Percentiles rank a stretch among this genome's conserved stretches.
Evolutionary conservation across 208 protist genomes (phyloP).

Genomic region (Blechomonas ayalai): DNA sequence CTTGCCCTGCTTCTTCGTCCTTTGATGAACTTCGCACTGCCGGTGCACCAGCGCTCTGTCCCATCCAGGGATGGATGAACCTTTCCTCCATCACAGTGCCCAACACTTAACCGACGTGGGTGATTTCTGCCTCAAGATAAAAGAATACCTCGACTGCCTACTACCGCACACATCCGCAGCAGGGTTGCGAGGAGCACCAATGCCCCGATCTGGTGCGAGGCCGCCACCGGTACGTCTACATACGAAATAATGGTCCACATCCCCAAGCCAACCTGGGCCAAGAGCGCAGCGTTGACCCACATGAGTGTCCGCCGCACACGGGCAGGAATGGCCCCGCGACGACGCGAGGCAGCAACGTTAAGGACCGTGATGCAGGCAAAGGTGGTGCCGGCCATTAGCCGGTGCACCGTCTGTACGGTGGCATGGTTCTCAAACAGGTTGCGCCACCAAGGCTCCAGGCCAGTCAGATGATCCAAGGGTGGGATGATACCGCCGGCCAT

Average conservation of each 20-base stretch:
- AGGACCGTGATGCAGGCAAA: constrained; percentile 36
- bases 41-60: no score
- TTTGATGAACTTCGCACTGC: no score
- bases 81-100: no score
- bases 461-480: constrained; percentile 55
- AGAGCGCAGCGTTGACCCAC: constrained; percentile 46
- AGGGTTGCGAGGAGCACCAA: constrained; percentile 73
- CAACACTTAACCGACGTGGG: background rate
- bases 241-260: constrained; percentile 90
- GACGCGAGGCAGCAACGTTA: constrained; percentile 36
- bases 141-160: constrained; percentile 45
- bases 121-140: constrained; percentile 19
- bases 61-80: no score
- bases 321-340: constrained; percentile 25
- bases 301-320: constrained; percentile 38
- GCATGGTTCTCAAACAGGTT: constrained; percentile 84
- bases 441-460: constrained; percentile 58
- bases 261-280: constrained; percentile 84
- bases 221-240: constrained; percentile 87
- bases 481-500: constrained; percentile 83
- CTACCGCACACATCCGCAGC: constrained; percentile 63
- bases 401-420: constrained; percentile 71
- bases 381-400: constrained; percentile 51
- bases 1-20: no score
- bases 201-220: constrained; percentile 80